A percentile compares a stretch with the other conserved stretches of the same genome.
phyloP scores from a whole-genome alignment of 805 yeast genomes.

The Wickerhamiella sergipiensis region DNA sequence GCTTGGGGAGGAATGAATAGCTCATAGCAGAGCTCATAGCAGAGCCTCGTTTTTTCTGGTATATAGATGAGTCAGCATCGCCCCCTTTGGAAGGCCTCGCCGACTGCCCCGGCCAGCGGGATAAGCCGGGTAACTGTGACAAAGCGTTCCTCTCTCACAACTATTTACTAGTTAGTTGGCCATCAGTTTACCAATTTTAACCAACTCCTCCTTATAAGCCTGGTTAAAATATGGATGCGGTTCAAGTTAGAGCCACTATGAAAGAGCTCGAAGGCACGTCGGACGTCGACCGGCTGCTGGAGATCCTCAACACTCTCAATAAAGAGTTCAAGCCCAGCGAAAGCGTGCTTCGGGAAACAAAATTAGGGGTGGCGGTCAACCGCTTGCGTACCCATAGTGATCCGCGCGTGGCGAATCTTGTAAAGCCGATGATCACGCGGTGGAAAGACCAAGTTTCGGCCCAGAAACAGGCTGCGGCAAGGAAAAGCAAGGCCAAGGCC shows the following conservation, averaged over 20 bases:
- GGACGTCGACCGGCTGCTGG: slow-evolving; percentile 49
- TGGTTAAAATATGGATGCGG: slow-evolving; percentile 12
- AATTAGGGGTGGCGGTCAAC: slow-evolving; percentile 94
- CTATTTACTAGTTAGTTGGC: background rate
- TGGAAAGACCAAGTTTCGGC: slow-evolving; percentile 81
- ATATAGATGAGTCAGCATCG: too few relatives aligned
- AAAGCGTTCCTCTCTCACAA: background rate
- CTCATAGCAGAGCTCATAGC: too few relatives aligned
- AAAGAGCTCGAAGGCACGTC: slow-evolving; percentile 60
- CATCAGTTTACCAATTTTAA: too few relatives aligned
- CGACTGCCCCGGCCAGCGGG: background rate
- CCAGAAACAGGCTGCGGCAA: slow-evolving; percentile 18
- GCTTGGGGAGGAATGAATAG: too few relatives aligned
- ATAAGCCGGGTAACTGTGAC: background rate
- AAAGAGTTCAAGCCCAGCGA: slow-evolving; percentile 75
- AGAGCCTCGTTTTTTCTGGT: too few relatives aligned
- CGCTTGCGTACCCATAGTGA: slow-evolving; percentile 67
- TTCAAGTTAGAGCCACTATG: slow-evolving; percentile 22
- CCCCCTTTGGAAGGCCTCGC: too few relatives aligned
- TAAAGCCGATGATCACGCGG: slow-evolving; percentile 64
- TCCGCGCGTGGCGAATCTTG: slow-evolving; percentile 42
- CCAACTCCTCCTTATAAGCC: background rate
- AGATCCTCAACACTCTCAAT: slow-evolving; percentile 50
- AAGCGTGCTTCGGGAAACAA: slow-evolving; percentile 74
- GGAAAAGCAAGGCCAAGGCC: slow-evolving; percentile 3